A percentile compares a stretch with the other conserved stretches of the same genome.
phyloP scores from a whole-genome alignment of 345 rosid species.

The Linum tenue region DNA sequence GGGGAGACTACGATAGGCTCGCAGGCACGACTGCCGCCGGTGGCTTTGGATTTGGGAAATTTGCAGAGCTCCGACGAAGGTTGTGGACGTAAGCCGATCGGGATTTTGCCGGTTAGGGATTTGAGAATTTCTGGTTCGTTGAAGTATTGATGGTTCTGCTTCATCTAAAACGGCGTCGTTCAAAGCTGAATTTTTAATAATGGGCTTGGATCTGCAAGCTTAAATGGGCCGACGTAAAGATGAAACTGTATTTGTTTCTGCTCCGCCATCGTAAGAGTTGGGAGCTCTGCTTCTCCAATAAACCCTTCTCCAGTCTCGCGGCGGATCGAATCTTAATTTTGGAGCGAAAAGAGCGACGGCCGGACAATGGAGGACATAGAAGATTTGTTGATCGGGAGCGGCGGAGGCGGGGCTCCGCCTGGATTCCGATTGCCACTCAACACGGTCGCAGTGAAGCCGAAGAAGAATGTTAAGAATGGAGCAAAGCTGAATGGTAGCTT shows the following conservation, averaged over 20 bases:
- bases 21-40: neutral
- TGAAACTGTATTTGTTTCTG: neutral
- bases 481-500: constrained; percentile 14
- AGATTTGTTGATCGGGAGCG: constrained; percentile 44
- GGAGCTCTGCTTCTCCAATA: neutral
- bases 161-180: neutral
- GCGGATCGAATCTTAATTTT: neutral
- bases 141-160: neutral
- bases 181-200: too few species aligned
- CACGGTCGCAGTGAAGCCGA: constrained; percentile 44
- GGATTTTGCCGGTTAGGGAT: neutral
- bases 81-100: neutral
- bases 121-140: neutral
- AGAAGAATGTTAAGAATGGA: constrained; percentile 32
- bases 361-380: constrained; percentile 79
- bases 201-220: neutral
- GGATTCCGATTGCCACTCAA: constrained; percentile 66
- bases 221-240: neutral
- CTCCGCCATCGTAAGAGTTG: neutral
- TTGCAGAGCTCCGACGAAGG: neutral
- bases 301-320: neutral
- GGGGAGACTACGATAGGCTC: too few species aligned
- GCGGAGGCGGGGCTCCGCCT: constrained; percentile 48
- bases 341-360: neutral
- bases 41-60: neutral